These are phyloP conservation scores for Stephania yunnanensis DNA, from an alignment of 164 flowering plant species.

Conservation along the genomic window DNA sequence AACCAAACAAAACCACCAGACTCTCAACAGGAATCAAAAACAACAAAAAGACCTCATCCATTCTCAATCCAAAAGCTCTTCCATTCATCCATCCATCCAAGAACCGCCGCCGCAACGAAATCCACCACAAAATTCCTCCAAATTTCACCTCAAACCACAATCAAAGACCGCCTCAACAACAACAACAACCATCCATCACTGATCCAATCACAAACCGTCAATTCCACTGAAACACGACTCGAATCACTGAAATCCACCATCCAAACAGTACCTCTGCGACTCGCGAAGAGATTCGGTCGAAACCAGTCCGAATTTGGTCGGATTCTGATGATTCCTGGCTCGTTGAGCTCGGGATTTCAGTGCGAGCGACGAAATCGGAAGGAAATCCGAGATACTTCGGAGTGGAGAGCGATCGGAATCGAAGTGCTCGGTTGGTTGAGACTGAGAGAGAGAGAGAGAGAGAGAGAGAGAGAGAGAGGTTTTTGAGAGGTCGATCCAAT, in stretches of 20 bases:
- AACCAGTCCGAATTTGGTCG: conserved; percentile 9
- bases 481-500: conserved; percentile 13
- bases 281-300: conserved; percentile 1
- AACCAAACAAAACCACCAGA: conserved; percentile 12
- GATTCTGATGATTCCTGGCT: conserved; percentile 15
- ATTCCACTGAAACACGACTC: background rate
- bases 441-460: conserved; percentile 18
- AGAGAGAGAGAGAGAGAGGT: conserved; percentile 12
- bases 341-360: conserved; percentile 15
- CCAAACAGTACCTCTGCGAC: conserved; percentile 7
- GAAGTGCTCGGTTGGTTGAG: conserved; percentile 23
- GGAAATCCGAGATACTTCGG: conserved; percentile 17
- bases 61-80: conserved; percentile 28
- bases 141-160: conserved; percentile 14
- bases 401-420: conserved; percentile 22
- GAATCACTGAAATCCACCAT: background rate
- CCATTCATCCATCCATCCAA: conserved; percentile 23
- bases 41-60: conserved; percentile 17
- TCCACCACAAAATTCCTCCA: conserved; percentile 12
- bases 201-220: background rate
- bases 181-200: background rate
- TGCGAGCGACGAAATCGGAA: conserved; percentile 15
- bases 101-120: conserved; percentile 3
- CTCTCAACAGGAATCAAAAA: conserved; percentile 11
- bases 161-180: conserved; percentile 9